Evolutionary conservation across 306 rosid genomes (phyloP), one percentile per base, ranked within the genome.

Genomic region (Begonia masoniana): DNA sequence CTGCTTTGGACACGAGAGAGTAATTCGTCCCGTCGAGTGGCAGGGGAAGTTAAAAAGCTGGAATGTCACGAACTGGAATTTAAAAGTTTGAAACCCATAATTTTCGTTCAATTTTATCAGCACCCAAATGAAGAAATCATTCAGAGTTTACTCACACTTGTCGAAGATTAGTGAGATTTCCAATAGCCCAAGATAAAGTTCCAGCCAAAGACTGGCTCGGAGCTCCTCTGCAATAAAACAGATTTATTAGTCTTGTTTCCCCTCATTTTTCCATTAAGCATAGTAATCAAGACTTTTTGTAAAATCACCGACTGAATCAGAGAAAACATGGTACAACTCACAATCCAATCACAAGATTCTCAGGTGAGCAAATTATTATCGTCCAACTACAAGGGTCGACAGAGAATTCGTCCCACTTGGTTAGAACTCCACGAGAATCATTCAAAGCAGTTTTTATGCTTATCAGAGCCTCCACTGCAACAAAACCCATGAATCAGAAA

Each of bases 361-460:
- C 97, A 16, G 88, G 50, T 3, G 96, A 85, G 62, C 97, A 91
- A 36, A 94, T 85, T 57, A 85, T 83, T 94, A 91, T 85, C 50
- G 92, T 68, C 96, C 96, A 85, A 50, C 94, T 91, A 63, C 97
- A 91, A 58, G 97, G 94, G 71, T 91, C 97, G 5, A 91, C 97
- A 2, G 97, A 91, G 76, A 66, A 78, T 56, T 66, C 88, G 48
- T 91, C 97, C 97, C 97, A 91, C 74, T 83, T 81, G 71, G 54
- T 77, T 50, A 91, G 60, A 6, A 78, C 92, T 15, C 79, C 84
- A 65, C 85, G 94, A 0, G 96, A 96, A 66, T 91, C 97, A 62
- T 66, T 58, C 50, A 91, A 71, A 45, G 59, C 52, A 5, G 3
- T 41, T 47, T 62, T 85, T n/a, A 91, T 52, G 55, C 42, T 61